These are phyloP conservation scores for Tricholoma bakamatsutake DNA, from an alignment of 768 basidiomycete genomes.

Conservation along the genomic window DNA sequence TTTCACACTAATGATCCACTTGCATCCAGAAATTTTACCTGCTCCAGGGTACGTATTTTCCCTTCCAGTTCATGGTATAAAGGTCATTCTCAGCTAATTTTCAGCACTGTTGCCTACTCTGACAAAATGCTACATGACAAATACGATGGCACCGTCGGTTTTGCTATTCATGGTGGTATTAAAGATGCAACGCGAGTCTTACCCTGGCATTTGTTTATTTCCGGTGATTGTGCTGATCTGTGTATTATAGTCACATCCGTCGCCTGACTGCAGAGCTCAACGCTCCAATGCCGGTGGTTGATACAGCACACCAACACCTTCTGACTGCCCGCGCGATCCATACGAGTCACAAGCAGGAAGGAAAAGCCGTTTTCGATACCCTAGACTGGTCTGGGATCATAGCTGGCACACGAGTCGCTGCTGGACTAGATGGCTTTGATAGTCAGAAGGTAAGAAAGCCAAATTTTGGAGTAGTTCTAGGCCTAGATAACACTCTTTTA, in stretches of 20 bases:
- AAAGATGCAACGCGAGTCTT: constrained; percentile 65
- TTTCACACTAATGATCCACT: background rate
- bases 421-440: constrained; percentile 52
- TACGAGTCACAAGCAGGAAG: constrained; percentile 37
- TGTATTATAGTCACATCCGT: constrained; percentile 51
- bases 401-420: constrained; percentile 69
- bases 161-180: constrained; percentile 81
- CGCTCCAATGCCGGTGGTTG: constrained; percentile 66
- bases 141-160: constrained; percentile 72
- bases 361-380: constrained; percentile 41
- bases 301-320: constrained; percentile 71
- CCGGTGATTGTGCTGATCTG: background rate
- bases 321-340: constrained; percentile 75
- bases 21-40: constrained; percentile 54
- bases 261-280: constrained; percentile 59
- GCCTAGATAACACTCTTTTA: background rate
- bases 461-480: background rate
- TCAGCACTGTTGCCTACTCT: constrained; percentile 50
- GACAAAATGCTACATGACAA: constrained; percentile 66
- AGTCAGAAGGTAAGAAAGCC: constrained; percentile 25
- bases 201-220: background rate
- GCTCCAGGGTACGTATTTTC: constrained; percentile 42
- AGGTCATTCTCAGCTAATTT: constrained; percentile 1
- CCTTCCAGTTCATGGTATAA: background rate
- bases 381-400: constrained; percentile 84